Conservation (phyloP, 306 rosid species). For the Fagus sylvatica region DNA sequence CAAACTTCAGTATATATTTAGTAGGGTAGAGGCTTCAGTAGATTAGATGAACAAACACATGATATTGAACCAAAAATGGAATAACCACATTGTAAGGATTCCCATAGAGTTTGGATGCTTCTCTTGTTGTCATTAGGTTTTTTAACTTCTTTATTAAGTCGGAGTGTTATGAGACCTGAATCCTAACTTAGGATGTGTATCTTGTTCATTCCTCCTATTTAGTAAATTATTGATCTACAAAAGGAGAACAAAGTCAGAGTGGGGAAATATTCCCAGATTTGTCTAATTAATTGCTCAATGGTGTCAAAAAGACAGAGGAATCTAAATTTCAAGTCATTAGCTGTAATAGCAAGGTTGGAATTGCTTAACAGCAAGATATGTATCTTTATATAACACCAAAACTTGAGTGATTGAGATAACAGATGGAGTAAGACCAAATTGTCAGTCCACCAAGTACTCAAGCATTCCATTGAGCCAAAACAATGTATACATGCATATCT, state of each 20-base stretch:
- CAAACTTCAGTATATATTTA: too few relatives aligned
- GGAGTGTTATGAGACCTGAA: background rate
- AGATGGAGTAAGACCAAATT: background rate
- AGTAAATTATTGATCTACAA: background rate
- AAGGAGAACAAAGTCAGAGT: background rate
- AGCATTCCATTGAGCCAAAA: too few relatives aligned
- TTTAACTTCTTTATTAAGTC: background rate
- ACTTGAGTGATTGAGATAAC: background rate
- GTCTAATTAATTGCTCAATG: background rate
- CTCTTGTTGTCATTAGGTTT: background rate
- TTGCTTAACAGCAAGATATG: background rate
- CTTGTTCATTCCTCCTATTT: background rate
- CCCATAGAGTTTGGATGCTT: background rate
- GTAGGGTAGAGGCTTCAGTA: too few relatives aligned
- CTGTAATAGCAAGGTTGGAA: background rate
- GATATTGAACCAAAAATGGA: background rate
- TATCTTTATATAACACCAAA: background rate
- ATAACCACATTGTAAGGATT: background rate
- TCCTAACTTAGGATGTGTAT: background rate
- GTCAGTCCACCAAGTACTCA: background rate
- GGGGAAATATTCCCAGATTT: background rate
- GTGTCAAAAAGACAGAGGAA: background rate
- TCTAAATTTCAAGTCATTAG: background rate
- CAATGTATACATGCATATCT: too few relatives aligned
- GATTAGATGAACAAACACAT: too few relatives aligned